Evolutionary conservation across 257 asterid species (phyloP).

Genomic region (Ilex aquifolium): DNA sequence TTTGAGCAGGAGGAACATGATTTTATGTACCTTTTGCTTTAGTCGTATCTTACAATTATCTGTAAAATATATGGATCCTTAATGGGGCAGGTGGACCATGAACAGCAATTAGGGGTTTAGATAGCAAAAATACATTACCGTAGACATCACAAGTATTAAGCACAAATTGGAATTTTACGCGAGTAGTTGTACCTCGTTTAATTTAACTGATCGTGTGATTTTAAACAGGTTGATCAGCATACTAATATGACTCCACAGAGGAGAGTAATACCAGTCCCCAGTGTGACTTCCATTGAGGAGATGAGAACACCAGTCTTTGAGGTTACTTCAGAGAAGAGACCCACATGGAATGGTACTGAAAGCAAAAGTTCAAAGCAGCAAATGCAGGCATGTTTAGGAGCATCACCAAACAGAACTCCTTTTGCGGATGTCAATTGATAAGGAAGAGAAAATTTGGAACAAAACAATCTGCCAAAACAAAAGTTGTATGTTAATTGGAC

Average conservation of each 20-base stretch:
- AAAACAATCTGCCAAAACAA: no score
- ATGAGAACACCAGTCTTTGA: conserved; percentile 39
- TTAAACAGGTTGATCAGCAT: conserved; percentile 57
- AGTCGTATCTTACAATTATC: no score
- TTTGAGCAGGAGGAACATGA: no score
- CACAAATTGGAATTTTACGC: background rate
- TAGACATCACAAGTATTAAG: background rate
- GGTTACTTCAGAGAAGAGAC: conserved; percentile 21
- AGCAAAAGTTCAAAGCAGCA: conserved; percentile 31
- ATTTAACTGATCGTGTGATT: background rate
- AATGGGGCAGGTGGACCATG: no score
- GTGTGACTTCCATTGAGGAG: conserved; percentile 57
- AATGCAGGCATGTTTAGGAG: conserved; percentile 5
- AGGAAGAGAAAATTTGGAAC: no score
- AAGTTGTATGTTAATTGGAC: no score
- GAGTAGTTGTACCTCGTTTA: background rate
- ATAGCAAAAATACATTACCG: background rate
- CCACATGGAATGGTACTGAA: conserved; percentile 21
- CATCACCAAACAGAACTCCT: conserved; percentile 49
- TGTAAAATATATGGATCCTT: no score
- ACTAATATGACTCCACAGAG: conserved; percentile 50
- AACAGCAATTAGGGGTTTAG: no score
- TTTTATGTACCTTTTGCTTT: background rate
- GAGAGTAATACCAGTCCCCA: conserved; percentile 43
- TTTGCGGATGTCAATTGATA: conserved; percentile 46